Percentiles rank a stretch among this genome's conserved stretches.
These are phyloP conservation scores for Plasmodium gaboni DNA, from an alignment of 169 alveolate species.

Conservation along the genomic window DNA sequence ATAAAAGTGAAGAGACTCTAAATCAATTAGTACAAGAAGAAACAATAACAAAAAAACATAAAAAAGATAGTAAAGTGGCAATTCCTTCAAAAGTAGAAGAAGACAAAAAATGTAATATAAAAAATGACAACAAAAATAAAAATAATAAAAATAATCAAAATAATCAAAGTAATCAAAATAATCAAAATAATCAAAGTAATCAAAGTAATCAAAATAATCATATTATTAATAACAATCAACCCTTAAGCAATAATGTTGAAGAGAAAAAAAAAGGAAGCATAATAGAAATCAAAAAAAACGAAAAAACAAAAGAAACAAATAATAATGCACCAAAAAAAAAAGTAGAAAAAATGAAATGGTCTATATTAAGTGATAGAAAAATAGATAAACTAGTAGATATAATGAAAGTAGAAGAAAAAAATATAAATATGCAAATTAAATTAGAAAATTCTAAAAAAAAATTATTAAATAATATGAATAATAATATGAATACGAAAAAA, in stretches of 20 bases:
- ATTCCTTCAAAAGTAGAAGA: not conserved
- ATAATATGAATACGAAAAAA: constrained; percentile 22
- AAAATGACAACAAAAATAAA: constrained; percentile 2
- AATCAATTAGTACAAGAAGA: not conserved
- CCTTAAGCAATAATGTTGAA: not conserved
- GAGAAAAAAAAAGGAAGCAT: constrained; percentile 9
- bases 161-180: no score
- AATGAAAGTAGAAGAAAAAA: constrained; percentile 67
- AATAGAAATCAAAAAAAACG: not conserved
- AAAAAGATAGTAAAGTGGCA: constrained; percentile 13
- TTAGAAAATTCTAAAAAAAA: constrained; percentile 50
- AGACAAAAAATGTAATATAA: not conserved
- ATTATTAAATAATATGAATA: constrained; percentile 2
- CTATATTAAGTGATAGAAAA: constrained; percentile 58
- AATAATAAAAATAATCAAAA: no score
- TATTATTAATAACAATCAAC: no score
- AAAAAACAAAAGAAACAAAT: not conserved
- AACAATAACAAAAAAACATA: not conserved
- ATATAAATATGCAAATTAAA: constrained; percentile 51
- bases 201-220: no score
- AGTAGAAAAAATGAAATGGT: constrained; percentile 58
- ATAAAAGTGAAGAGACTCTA: not conserved
- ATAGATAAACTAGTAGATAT: constrained; percentile 58
- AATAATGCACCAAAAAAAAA: constrained; percentile 19
- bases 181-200: no score